Base-by-base conservation (phyloP, 768 basidiomycete species). In the Leccinum subgranulosum region DNA sequence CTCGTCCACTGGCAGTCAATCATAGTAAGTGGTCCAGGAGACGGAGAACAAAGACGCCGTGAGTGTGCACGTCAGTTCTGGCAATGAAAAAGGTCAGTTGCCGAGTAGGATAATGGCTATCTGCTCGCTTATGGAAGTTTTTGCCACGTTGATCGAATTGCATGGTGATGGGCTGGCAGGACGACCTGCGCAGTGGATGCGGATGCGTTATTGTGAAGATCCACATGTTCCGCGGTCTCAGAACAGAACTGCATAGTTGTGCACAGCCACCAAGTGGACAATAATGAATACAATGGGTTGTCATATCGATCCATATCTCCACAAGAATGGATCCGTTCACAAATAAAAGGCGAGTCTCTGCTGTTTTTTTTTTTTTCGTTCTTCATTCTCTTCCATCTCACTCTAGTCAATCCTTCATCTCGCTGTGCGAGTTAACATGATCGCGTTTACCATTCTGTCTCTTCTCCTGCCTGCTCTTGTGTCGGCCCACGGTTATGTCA, bases 401-500 rank as follows among this genome's bases (percentile, higher is more conserved):
- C 39, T 41, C 36, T 9, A 39, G 36, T 39, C 36, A 39, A n/a
- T 39, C 39, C 5, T 41, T 41, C 9, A 19, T 41, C 55, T 68
- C 67, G 68, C 66, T 69, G 68, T 1, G 68, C 68, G 66, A 19
- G 68, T 53, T 17, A 49, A 49, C 51, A 68, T 68, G 67, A 33
- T 69, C 59, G 2, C 52, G 2, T 57, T 55, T 4, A 43, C 56
- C 1, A 12, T 51, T 59, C 45, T 62, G 58, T 54, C 61, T 54
- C 56, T 67, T 45, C 58, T 71, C 27, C 58, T 71, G 29, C 57
- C 68, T 9, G 56, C 58, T 29, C 60, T 70, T 2, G 69, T 70
- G 4, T 64, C 66, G 1, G 69, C 71, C 21, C 71, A 72, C 46
- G 71, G 71, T 5, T 70, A 57, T 31, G 62, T 72, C 21, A 47